Base-by-base conservation (phyloP, 345 rosid species). In the Eucalyptus shirleyi region DNA sequence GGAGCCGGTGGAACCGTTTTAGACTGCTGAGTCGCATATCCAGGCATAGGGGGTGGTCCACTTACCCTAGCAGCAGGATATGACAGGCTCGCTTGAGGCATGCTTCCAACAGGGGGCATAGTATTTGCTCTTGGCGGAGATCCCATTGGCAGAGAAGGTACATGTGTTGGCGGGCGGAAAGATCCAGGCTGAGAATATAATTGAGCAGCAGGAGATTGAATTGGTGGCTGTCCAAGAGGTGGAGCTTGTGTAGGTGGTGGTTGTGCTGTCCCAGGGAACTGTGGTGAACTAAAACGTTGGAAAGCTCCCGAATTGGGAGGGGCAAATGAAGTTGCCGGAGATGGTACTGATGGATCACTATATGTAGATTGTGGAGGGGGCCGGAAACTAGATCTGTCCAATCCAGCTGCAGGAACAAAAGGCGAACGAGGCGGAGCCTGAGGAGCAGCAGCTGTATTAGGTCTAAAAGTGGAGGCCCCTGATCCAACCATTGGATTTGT, bases 201-300 rank as follows among this genome's bases (percentile, higher is more conserved):
- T 90, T 94, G 99, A 92, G 94, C 93, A 67, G 91, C 86, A 89
- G 95, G 95, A 89, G 95, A 93, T 88, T 93, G 95, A 89, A 93
- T 72, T 83, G 92, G 94, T 50, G 93, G 94, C 69, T 93, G 96
- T 69, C 97, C 95, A 42, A 94, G 53, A 69, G 94, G 86, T 9
- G 95, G 94, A 72, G 90, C 89, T 65, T 83, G 94, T 50, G 91
- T 59, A 90, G 94, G 93, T 44, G 95, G 94, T 72, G 90, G 88
- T 91, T 93, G 98, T 83, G 92, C 83, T 45, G 90, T 32, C 85
- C 93, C 89, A 28, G 92, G 93, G 89, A 94, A 94, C 21, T 92
- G 96, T 23, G 96, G 97, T 34, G 96, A 42, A 87, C 95, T 95
- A 92, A 89, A 91, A 37, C 91, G 94, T 89, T 94, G 98, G 87